A percentile compares a stretch with the other conserved stretches of the same genome.
Conservation (phyloP, 345 rosid genomes). For the Gossypium thurberi region DNA sequence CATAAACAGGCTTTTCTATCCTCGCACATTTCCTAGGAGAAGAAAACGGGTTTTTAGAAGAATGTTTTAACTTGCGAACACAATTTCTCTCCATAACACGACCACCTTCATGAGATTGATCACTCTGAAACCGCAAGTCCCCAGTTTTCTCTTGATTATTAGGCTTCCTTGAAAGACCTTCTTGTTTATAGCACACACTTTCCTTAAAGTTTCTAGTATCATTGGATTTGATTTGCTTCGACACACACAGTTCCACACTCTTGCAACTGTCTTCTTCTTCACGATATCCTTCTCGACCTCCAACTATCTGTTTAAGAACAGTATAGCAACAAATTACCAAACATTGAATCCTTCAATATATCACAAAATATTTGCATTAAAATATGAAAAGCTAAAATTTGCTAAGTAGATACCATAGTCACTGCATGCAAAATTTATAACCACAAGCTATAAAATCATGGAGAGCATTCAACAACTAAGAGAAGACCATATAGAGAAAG, state of each 20-base stretch:
- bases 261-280: constrained; percentile 33
- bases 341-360: no score
- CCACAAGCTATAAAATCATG: not conserved
- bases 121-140: constrained; percentile 41
- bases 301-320: constrained; percentile 33
- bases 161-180: constrained; percentile 42
- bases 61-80: constrained; percentile 27
- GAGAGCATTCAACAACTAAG: not conserved
- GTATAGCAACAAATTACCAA: constrained; percentile 13
- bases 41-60: constrained; percentile 20
- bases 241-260: constrained; percentile 17
- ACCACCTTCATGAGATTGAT: constrained; percentile 34
- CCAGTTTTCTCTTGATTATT: constrained; percentile 29
- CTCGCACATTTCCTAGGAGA: constrained; percentile 18
- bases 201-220: constrained; percentile 49
- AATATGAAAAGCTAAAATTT: no score
- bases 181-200: constrained; percentile 58
- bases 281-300: constrained; percentile 29
- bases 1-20: constrained; percentile 21
- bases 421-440: not conserved
- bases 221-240: constrained; percentile 32
- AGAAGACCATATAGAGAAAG: not conserved
- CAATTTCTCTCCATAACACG: constrained; percentile 26
- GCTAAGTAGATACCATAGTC: not conserved
- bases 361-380: no score